Base-by-base conservation (phyloP, 2,329 filamentous ascomycete genomes). In the Pseudogymnoascus sp. region DNA sequence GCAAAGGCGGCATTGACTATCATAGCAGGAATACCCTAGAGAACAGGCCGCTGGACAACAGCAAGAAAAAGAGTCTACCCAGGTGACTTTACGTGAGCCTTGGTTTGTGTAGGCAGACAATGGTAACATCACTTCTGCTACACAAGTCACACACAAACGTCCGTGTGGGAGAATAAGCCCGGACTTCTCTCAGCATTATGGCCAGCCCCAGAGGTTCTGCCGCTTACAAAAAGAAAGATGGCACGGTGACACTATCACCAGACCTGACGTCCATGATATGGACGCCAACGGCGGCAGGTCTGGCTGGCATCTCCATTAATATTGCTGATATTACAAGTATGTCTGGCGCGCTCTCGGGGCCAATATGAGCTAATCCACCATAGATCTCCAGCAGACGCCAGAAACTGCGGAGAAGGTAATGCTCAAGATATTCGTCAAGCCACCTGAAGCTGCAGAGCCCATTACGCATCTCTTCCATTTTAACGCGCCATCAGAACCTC, bases 171-270 rank as follows among this genome's bases (percentile, higher is more conserved):
- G 47, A 22, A 54, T 54, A 54, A 54, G 12, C 33, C 11, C 11
- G 22, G 57, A 37, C 20, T 37, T 25, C 61, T 68, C 60, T 20
- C 47, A 11, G 47, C 47, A 35, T 35, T 50, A 87, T 87, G 85
- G 76, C 81, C 28, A 74, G 80, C 64, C 85, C 84, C 59, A 82
- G 79, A 67, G 90, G 87, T 63, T 84, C 82, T 65, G 86, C 88
- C 59, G 80, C 86, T 62, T 97, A 94, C 81, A 97, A 97, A 78
- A 99, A 97, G 80, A 94, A 96, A 75, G 90, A 97, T 79, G 94
- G 94, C 72, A 84, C 84, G 63, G 78, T 99, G 70, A 84, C 85
- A 25, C 80, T 97, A 68, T 86, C 89, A 14, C 78, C 82, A 61
- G 90, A 96, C 74, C 81, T 85, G 69, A 84, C 83, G 70, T 85